Evolutionary conservation across 2,329 filamentous ascomycete genomes (phyloP).

Genomic region (Grosmannia huntii): DNA sequence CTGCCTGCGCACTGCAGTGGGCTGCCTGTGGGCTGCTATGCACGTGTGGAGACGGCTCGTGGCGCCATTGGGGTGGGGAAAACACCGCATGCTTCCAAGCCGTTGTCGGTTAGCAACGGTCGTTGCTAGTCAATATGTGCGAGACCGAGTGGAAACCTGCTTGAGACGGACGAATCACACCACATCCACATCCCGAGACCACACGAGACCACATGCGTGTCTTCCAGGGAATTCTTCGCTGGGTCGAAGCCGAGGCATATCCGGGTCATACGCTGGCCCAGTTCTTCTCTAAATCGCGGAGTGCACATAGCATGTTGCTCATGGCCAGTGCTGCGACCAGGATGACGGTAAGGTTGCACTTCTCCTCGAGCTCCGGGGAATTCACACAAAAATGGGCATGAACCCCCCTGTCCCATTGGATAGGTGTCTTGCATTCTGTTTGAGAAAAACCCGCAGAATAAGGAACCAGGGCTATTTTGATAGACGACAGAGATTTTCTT

Average conservation of each 20-base stretch:
- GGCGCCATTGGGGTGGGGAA: slow-evolving; percentile 1
- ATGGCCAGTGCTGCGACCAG: no score
- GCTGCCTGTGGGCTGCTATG: background rate
- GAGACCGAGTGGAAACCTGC: background rate
- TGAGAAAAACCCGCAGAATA: no score
- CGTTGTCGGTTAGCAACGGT: background rate
- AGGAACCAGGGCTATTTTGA: no score
- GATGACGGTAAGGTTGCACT: no score
- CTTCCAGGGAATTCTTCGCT: background rate
- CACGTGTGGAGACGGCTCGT: background rate
- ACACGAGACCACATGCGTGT: background rate
- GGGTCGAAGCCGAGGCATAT: background rate
- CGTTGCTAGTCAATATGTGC: background rate
- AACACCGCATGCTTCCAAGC: background rate
- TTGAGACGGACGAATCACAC: background rate
- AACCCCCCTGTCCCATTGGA: no score
- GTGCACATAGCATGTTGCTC: no score
- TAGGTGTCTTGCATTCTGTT: no score
- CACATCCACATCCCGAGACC: background rate
- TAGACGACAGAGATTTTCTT: no score
- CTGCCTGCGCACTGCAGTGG: background rate
- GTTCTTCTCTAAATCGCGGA: no score
- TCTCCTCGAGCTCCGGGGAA: no score
- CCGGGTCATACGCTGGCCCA: background rate
- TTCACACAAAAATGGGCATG: no score